Base-by-base conservation (phyloP, 768 basidiomycete genomes). In the Mycena albidolilacea region DNA sequence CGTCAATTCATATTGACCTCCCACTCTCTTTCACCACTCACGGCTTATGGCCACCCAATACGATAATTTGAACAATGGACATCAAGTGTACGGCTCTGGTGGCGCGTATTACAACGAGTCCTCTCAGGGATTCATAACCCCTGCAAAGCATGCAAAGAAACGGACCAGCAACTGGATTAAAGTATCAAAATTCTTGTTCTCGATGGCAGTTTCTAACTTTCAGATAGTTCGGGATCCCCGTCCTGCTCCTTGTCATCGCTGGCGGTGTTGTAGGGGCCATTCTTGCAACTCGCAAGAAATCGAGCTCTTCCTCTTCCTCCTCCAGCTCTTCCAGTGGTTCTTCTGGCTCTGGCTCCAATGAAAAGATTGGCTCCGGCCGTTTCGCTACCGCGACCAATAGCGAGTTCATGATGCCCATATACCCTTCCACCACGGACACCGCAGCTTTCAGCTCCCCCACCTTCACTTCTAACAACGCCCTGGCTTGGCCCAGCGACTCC, bases 371-470 rank as follows among this genome's bases (percentile, higher is more conserved):
- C n/a, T 71, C 91, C 41, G 94, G 92, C 21, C 80, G 90, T 50
- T 95, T 91, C 78, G 90, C 96, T 38, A 92, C 92, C 2, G 90
- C 91, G 7, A 98, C 97, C 19, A 88, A 97, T 79, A 90, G 90
- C 77, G 86, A 90, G 61, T 97, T 90, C 80, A 87, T 93, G 85
- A 86, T 95, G 68, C 97, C 97, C 0, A 79, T 97, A 37, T 97
- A 97, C 80, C 95, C 96, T 7, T 92, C 95, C 21, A 95, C 95
- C 93, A 96, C 94, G 52, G 92, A 95, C 78, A 83, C 90, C 12
- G 93, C 92, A 39, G 90, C 87, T 10, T 96, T 91, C 81, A 88
- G 89, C 19, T 78, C 84, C 0, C 94, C 96, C 15, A 94, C 95
- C 3, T 95, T 97, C 80, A 84, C 88, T 64, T 78, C 90, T 57